Evolutionary conservation across 2,329 filamentous ascomycete species (phyloP), one percentile per base, ranked within the genome.

Genomic region (Pyricularia grisea): DNA sequence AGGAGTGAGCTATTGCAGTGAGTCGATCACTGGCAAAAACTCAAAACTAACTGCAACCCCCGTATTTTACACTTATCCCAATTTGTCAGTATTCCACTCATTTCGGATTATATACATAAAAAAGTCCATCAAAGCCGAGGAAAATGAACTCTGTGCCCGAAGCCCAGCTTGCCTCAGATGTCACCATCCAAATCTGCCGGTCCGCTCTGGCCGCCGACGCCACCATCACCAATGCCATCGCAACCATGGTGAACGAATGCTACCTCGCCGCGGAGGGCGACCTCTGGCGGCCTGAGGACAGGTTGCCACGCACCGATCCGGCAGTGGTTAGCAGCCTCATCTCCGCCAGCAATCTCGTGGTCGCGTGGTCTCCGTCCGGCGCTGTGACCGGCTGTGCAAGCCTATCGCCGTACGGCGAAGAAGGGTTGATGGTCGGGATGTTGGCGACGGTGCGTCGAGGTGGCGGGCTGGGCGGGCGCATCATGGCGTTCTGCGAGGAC

Each of bases 401-500:
- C 17, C 64, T 25, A 31, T 14, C 30, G 17, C 55, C 33, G 42
- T n/a, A 50, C 17, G 42, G 42, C 17, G 17, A 50, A 4, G 42
- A 17, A 20, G 42, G 42, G 14, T 42, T 27, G 5, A 23, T 67
- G 12, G 71, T 76, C 30, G 75, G 76, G n/a, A 73, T 77, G 72
- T 68, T 77, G 3, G 74, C 73, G 23, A 69, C 72, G 11, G 1
- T 68, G 10, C 65, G 71, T 61, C 76, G 74, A 7, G 73, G 75
- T 7, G 65, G 31, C n/a, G 76, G 75, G 2, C 67, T 76, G n/a
- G 77, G 76, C 0, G 69, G 73, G 27, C 71, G 70, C 6, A 68
- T 78, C 28, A 66, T 76, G 4, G 64, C 30, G 14, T 78, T 77
- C 68, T 74, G 74, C n/a, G 76, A 78, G 71, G 68, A 65, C 10